Percentiles rank a stretch among this genome's conserved stretches.
Conservation (phyloP, 495 filamentous ascomycete genomes). For the Penicillium bialowiezense region DNA sequence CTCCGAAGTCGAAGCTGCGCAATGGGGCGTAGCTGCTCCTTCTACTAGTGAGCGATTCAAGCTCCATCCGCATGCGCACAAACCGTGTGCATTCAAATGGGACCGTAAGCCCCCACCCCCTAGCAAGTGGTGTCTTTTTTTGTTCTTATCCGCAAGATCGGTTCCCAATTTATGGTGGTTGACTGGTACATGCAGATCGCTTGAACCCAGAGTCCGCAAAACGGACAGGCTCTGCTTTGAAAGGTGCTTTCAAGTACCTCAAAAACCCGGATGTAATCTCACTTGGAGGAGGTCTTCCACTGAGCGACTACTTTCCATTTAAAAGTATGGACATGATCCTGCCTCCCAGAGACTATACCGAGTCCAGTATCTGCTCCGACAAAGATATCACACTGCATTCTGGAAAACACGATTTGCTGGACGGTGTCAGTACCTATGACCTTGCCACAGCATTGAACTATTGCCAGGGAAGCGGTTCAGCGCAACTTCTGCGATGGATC, state of each 20-base stretch:
- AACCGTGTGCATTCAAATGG: neutral
- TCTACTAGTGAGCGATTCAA: neutral
- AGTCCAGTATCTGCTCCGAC: neutral
- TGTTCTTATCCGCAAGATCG: neutral
- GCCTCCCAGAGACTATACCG: neutral
- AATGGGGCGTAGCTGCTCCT: neutral
- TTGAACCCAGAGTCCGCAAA: neutral
- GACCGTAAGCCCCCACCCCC: neutral
- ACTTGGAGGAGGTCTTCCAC: neutral
- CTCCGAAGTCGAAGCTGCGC: neutral
- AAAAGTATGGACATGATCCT: neutral
- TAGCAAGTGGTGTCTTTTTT: too few relatives aligned
- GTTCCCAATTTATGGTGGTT: neutral
- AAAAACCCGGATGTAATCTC: neutral
- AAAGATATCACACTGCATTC: neutral
- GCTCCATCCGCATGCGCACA: neutral
- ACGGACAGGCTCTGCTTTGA: neutral
- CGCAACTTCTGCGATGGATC: constrained; percentile 14
- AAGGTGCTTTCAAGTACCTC: neutral
- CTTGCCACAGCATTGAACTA: neutral
- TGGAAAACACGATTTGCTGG: neutral
- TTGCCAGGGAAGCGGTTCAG: neutral
- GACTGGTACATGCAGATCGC: neutral
- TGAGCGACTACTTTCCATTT: neutral
- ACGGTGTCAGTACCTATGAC: neutral